Conservation (phyloP, 2,329 filamentous ascomycete genomes). For the Paracoccidioides brasiliensis region DNA sequence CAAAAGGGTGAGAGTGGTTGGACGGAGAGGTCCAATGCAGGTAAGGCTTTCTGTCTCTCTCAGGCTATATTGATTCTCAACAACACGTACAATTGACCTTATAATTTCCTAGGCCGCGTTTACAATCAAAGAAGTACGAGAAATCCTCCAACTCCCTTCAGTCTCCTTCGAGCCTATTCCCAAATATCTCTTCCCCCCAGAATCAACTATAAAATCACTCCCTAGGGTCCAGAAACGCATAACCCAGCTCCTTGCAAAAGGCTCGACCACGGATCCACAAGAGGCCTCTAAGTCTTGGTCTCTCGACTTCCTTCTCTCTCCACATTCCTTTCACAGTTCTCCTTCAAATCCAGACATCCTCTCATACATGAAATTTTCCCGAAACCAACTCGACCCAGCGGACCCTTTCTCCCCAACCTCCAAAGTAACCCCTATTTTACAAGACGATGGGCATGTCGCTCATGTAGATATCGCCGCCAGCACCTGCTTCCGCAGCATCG, state of each 20-base stretch:
- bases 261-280: constrained; percentile 42
- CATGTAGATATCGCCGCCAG: constrained; percentile 39
- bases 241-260: constrained; percentile 69
- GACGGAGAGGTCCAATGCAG: constrained; percentile 78
- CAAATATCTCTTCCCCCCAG: constrained; percentile 48
- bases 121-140: constrained; percentile 86
- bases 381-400: constrained; percentile 38
- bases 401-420: constrained; percentile 40
- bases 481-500: constrained; percentile 83
- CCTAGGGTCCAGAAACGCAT: constrained; percentile 64
- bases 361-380: constrained; percentile 52
- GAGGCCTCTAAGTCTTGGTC: constrained; percentile 59
- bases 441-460: constrained; percentile 21
- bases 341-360: constrained; percentile 38
- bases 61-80: neutral
- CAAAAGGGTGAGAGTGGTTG: constrained; percentile 72
- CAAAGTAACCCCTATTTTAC: constrained; percentile 24
- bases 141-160: constrained; percentile 63
- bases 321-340: constrained; percentile 50
- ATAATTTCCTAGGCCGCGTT: constrained; percentile 56
- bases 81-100: neutral
- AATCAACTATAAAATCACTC: constrained; percentile 50
- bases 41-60: constrained; percentile 30
- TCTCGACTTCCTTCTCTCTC: constrained; percentile 73
- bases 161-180: constrained; percentile 62